Conservation (phyloP, 805 yeast species). For the Saccharomycopsis schoenii region DNA sequence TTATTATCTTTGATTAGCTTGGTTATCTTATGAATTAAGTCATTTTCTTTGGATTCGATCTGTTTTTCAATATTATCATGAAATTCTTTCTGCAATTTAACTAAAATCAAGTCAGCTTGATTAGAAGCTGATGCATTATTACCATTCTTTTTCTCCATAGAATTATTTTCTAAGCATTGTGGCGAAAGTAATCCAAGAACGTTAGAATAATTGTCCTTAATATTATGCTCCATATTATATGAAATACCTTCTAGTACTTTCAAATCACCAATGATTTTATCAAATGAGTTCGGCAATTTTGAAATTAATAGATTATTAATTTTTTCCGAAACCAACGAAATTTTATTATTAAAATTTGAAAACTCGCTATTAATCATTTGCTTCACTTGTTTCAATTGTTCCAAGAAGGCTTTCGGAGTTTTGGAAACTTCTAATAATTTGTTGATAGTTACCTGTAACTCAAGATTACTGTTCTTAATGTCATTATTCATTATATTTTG, state of each 20-base stretch:
- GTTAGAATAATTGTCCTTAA: background rate
- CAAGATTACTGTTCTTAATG: slow-evolving; percentile 3
- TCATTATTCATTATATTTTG: slow-evolving; percentile 13
- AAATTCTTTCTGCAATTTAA: slow-evolving; percentile 2
- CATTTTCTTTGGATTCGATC: slow-evolving; percentile 17
- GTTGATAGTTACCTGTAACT: slow-evolving; percentile 8
- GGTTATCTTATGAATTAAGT: slow-evolving; percentile 11
- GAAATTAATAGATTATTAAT: slow-evolving; percentile 8
- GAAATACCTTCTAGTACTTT: background rate
- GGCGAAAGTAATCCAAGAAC: background rate
- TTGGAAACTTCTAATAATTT: background rate
- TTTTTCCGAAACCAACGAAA: slow-evolving; percentile 17
- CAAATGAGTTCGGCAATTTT: slow-evolving; percentile 3
- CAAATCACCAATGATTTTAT: slow-evolving; percentile 1
- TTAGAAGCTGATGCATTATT: background rate
- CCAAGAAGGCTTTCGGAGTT: background rate
- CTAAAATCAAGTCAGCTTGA: background rate
- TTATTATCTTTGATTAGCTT: slow-evolving; percentile 3
- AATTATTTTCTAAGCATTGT: background rate
- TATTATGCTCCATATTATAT: background rate
- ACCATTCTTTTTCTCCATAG: background rate
- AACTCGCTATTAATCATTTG: slow-evolving; percentile 6
- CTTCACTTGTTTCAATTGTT: slow-evolving; percentile 2
- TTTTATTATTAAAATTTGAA: slow-evolving; percentile 10
- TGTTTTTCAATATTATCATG: slow-evolving; percentile 16